phyloP scores from a whole-genome alignment of 495 filamentous ascomycete genomes.

The Neurospora sp. region DNA sequence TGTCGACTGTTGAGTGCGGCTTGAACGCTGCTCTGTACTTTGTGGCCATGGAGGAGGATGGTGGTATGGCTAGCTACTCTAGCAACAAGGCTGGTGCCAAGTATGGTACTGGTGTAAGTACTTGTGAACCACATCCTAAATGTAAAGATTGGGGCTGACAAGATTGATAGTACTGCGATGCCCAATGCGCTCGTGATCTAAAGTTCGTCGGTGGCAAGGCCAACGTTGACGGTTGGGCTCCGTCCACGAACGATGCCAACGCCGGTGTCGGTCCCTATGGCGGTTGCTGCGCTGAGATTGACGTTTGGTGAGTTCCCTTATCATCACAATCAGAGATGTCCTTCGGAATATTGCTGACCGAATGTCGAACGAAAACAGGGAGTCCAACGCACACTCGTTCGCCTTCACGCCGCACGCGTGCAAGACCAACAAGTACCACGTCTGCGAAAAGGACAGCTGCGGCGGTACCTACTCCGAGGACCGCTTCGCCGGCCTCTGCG shows the following conservation, averaged over 20 bases:
- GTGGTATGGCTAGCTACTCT: constrained; percentile 39
- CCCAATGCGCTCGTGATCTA: constrained; percentile 45
- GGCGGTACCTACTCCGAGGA: constrained; percentile 44
- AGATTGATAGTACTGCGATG: constrained; percentile 39
- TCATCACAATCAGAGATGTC: too few species aligned
- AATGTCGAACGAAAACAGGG: constrained; percentile 15
- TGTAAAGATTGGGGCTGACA: background rate
- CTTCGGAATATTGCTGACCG: background rate
- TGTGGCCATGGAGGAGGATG: constrained; percentile 47
- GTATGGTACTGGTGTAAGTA: constrained; percentile 42
- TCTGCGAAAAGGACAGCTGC: constrained; percentile 42
- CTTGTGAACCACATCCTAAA: background rate
- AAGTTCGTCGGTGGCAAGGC: constrained; percentile 45
- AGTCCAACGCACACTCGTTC: constrained; percentile 56
- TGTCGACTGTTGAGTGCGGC: constrained; percentile 41
- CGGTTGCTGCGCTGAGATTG: constrained; percentile 67
- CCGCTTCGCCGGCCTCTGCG: constrained; percentile 52
- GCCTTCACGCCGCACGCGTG: constrained; percentile 62
- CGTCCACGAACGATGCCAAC: constrained; percentile 44
- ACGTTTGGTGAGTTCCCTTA: constrained; percentile 36
- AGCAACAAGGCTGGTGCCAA: constrained; percentile 49
- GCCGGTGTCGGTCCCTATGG: constrained; percentile 32
- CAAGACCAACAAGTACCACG: constrained; percentile 44
- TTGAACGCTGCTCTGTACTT: constrained; percentile 52
- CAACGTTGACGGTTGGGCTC: constrained; percentile 43